Conservation (phyloP, 805 yeast species). For the Alloascoidea hylecoeti region DNA sequence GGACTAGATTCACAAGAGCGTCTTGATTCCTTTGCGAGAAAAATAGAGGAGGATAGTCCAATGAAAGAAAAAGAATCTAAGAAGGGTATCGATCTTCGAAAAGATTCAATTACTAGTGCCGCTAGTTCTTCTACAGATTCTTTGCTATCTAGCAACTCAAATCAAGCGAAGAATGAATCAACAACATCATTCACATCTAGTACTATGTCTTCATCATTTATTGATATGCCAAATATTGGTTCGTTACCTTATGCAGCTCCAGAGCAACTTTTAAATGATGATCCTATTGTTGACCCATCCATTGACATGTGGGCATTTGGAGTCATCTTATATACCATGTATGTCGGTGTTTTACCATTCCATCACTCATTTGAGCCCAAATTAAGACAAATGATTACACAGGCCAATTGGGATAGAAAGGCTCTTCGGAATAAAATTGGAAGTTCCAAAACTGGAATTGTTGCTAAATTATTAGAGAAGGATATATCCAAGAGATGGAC, state of each 20-base stretch:
- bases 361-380: conserved; percentile 76
- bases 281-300: conserved; percentile 40
- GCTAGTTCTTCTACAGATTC: conserved; percentile 13
- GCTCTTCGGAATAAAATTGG: conserved; percentile 16
- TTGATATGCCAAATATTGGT: conserved; percentile 37
- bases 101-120: conserved; percentile 5
- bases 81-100: conserved; percentile 5
- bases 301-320: conserved; percentile 93
- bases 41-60: too few relatives aligned
- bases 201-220: conserved; percentile 2
- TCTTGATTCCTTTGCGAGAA: too few relatives aligned
- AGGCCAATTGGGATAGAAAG: conserved; percentile 43
- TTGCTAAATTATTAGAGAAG: not conserved
- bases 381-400: conserved; percentile 53
- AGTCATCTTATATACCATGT: conserved; percentile 57
- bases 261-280: conserved; percentile 47
- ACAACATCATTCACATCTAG: conserved; percentile 9
- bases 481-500: not conserved
- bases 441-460: not conserved
- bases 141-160: conserved; percentile 10
- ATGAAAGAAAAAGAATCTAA: too few relatives aligned
- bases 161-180: conserved; percentile 9
- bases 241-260: conserved; percentile 92
- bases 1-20: not conserved
- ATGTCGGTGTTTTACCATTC: conserved; percentile 68